A percentile compares a stretch with the other conserved stretches of the same genome.
Conservation (phyloP, 208 protist species). For the Leishmania mexicana region DNA sequence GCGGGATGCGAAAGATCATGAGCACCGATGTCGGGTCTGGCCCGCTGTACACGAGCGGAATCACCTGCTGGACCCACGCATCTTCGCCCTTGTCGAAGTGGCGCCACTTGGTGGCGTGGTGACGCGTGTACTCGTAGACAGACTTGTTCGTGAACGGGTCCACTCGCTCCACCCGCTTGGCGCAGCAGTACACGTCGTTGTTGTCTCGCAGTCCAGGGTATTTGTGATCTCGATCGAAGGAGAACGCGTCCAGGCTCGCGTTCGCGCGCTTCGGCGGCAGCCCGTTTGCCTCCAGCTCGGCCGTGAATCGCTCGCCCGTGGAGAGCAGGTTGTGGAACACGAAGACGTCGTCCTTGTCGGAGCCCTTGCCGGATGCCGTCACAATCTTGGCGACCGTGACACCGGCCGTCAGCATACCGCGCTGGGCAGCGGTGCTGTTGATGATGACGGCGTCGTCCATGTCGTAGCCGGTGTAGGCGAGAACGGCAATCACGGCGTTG, state of each 20-base stretch:
- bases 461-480: conserved; percentile 99
- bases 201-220: conserved; percentile 68
- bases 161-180: conserved; percentile 70
- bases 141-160: conserved; percentile 78
- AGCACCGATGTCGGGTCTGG: conserved; percentile 82
- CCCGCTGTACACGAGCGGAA: conserved; percentile 85
- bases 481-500: conserved; percentile 99
- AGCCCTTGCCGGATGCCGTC: conserved; percentile 50
- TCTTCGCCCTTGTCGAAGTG: conserved; percentile 93
- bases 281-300: conserved; percentile 71
- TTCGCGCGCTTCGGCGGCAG: conserved; percentile 67
- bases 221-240: conserved; percentile 81
- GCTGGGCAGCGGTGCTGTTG: conserved; percentile 98
- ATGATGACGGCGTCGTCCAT: conserved; percentile 99
- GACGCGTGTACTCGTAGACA: conserved; percentile 84
- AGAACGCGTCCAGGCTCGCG: conserved; percentile 53
- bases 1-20: conserved; percentile 90
- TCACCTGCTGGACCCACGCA: conserved; percentile 89
- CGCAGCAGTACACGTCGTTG: conserved; percentile 85
- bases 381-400: conserved; percentile 94
- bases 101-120: conserved; percentile 85
- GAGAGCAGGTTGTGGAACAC: conserved; percentile 88
- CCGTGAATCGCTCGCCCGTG: conserved; percentile 66
- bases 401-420: conserved; percentile 97
- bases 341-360: conserved; percentile 59